Percentiles rank a stretch among this genome's conserved stretches.
phyloP scores from a whole-genome alignment of 2,329 filamentous ascomycete genomes.

The Diaporthe batatas region DNA sequence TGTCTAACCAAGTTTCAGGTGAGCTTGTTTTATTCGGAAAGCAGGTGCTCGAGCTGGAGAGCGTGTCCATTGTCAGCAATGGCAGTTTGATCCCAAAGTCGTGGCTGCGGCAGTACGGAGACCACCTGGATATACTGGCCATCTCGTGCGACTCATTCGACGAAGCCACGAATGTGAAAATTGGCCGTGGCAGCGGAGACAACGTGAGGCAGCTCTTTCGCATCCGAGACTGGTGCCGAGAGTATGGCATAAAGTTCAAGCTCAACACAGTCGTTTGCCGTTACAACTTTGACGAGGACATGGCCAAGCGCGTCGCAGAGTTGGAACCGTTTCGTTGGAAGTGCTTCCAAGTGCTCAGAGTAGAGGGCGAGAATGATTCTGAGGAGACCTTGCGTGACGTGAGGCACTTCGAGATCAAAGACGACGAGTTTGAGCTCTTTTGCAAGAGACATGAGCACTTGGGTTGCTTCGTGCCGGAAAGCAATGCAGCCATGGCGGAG shows the following conservation, averaged over 20 bases:
- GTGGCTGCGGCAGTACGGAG: conserved; percentile 58
- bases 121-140: conserved; percentile 66
- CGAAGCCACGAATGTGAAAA: conserved; percentile 61
- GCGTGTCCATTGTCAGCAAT: conserved; percentile 67
- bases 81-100: conserved; percentile 60
- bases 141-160: conserved; percentile 69
- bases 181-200: conserved; percentile 64
- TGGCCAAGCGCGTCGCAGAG: conserved; percentile 54
- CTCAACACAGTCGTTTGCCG: conserved; percentile 67
- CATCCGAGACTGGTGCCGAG: conserved; percentile 60
- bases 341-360: conserved; percentile 66
- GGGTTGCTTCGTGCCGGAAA: conserved; percentile 60
- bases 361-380: conserved; percentile 66
- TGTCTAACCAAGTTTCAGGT: background rate
- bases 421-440: conserved; percentile 61
- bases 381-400: conserved; percentile 56
- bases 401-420: conserved; percentile 58
- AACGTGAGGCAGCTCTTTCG: conserved; percentile 59
- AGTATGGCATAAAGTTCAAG: conserved; percentile 67
- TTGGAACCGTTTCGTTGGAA: conserved; percentile 68
- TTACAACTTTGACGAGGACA: conserved; percentile 64
- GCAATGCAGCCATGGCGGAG: conserved; percentile 63
- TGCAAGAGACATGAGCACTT: conserved; percentile 58
- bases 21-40: conserved; percentile 63
- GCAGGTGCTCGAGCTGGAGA: conserved; percentile 61